Conservation (phyloP, 192 early-diverging fungal genomes). For the Coemansia sp. region DNA sequence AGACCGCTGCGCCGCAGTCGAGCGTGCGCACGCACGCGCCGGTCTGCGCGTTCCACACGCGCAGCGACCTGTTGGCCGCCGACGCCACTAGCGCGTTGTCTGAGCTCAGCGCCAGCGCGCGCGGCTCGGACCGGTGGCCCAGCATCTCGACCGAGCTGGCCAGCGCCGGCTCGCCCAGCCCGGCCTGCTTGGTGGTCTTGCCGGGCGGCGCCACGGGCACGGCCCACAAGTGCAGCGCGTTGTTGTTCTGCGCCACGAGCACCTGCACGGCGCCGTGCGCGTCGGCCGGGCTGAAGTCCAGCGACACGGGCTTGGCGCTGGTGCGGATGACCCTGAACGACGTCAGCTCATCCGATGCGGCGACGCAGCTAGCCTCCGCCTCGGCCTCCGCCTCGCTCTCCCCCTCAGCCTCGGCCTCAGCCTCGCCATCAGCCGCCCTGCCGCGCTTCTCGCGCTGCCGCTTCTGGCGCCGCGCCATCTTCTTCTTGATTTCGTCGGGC, state of each 20-base stretch:
- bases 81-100: slow-evolving; percentile 89
- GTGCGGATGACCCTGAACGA: slow-evolving; percentile 73
- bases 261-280: slow-evolving; percentile 53
- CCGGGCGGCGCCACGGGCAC: slow-evolving; percentile 61
- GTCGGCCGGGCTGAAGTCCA: slow-evolving; percentile 54
- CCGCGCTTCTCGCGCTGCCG: slow-evolving; percentile 76
- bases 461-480: slow-evolving; percentile 77
- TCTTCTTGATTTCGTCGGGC: slow-evolving; percentile 83
- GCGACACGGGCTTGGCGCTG: slow-evolving; percentile 75
- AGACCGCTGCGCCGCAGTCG: slow-evolving; percentile 91
- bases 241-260: slow-evolving; percentile 79
- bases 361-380: slow-evolving; percentile 36
- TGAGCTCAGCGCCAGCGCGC: slow-evolving; percentile 84
- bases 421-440: slow-evolving; percentile 43
- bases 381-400: slow-evolving; percentile 12
- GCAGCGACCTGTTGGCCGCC: slow-evolving; percentile 81
- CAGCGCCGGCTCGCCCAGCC: slow-evolving; percentile 67
- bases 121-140: slow-evolving; percentile 92
- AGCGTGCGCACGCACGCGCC: slow-evolving; percentile 86
- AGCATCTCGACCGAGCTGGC: slow-evolving; percentile 75
- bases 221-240: slow-evolving; percentile 78
- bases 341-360: slow-evolving; percentile 78
- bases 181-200: slow-evolving; percentile 66
- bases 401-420: slow-evolving; percentile 32
- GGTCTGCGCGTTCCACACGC: slow-evolving; percentile 90